These are phyloP conservation scores for Candida anglica DNA, from an alignment of 805 yeast species.

Conservation along the genomic window DNA sequence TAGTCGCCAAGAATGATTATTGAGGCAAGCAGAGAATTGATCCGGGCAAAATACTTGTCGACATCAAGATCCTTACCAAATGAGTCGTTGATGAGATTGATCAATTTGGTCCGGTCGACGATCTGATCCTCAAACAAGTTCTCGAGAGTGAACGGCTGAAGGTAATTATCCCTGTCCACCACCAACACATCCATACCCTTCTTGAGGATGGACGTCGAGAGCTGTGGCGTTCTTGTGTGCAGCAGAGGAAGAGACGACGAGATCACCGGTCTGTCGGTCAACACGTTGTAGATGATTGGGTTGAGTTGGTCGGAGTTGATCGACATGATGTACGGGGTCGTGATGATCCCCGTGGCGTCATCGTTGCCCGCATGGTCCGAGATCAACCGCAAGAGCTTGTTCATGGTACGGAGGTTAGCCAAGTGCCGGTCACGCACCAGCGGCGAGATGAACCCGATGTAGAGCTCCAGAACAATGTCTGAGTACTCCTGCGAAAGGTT, in stretches of 20 bases:
- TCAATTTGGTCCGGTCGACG: conserved; percentile 56
- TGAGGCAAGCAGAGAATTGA: conserved; percentile 65
- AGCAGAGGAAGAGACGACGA: conserved; percentile 84
- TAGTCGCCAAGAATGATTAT: conserved; percentile 88
- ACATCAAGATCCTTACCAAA: conserved; percentile 67
- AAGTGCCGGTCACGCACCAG: conserved; percentile 50
- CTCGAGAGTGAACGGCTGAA: conserved; percentile 34
- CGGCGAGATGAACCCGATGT: conserved; percentile 51
- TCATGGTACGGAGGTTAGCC: conserved; percentile 65
- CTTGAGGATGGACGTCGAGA: conserved; percentile 75
- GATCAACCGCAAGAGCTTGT: conserved; percentile 45
- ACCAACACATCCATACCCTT: conserved; percentile 64
- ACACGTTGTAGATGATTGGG: conserved; percentile 83
- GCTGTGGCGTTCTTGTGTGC: conserved; percentile 48
- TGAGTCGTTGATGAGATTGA: conserved; percentile 68
- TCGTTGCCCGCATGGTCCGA: conserved; percentile 38
- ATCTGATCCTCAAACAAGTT: conserved; percentile 30
- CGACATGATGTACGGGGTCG: conserved; percentile 77
- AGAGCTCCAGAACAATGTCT: conserved; percentile 60
- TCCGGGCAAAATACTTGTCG: conserved; percentile 61
- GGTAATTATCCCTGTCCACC: conserved; percentile 24
- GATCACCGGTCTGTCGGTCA: conserved; percentile 87
- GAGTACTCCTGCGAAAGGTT: conserved; percentile 80
- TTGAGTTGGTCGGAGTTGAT: conserved; percentile 51
- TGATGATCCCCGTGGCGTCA: conserved; percentile 75